Evolutionary conservation across 2,329 filamentous ascomycete genomes (phyloP).

Genomic region (Arthrobotrys megalospora): DNA sequence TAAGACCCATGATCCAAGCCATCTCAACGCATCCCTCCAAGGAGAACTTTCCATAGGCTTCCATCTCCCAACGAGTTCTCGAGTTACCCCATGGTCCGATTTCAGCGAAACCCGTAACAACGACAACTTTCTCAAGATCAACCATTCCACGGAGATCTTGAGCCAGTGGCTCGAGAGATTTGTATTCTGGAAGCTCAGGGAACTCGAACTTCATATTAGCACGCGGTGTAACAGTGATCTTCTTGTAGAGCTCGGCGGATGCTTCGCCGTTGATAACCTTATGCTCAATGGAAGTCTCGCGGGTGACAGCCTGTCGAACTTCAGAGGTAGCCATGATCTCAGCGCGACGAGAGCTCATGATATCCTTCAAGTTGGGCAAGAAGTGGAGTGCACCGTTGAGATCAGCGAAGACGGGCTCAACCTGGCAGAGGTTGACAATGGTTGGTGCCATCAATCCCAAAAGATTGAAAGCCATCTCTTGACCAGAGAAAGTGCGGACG

Average conservation of each 20-base stretch:
- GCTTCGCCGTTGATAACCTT: slow-evolving; percentile 96
- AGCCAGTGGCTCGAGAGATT: slow-evolving; percentile 92
- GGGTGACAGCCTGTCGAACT: slow-evolving; percentile 91
- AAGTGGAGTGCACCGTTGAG: slow-evolving; percentile 98
- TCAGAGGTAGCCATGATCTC: slow-evolving; percentile 96
- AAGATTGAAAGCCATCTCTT: slow-evolving; percentile 99
- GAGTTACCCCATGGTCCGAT: slow-evolving; percentile 99
- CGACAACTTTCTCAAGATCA: slow-evolving; percentile 96
- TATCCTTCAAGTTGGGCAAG: slow-evolving; percentile 92
- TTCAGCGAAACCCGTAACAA: slow-evolving; percentile 96
- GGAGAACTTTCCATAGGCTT: slow-evolving; percentile 95
- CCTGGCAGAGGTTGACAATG: slow-evolving; percentile 95
- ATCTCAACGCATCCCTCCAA: slow-evolving; percentile 98
- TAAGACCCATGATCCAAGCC: slow-evolving; percentile 99
- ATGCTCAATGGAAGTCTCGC: slow-evolving; percentile 96
- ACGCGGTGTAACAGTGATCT: slow-evolving; percentile 90
- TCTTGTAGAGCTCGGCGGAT: slow-evolving; percentile 93
- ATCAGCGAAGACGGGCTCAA: slow-evolving; percentile 95
- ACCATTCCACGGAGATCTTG: slow-evolving; percentile 95
- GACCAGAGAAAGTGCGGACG: slow-evolving; percentile 97
- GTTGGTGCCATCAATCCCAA: slow-evolving; percentile 94
- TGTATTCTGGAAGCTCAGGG: slow-evolving; percentile 90
- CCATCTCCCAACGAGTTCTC: slow-evolving; percentile 99
- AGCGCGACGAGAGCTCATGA: slow-evolving; percentile 93
- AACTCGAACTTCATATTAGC: slow-evolving; percentile 99